A percentile compares a stretch with the other conserved stretches of the same genome.
Evolutionary conservation across 1,284 basidiomycete species (phyloP).

Genomic region (Puccinia triticina): DNA sequence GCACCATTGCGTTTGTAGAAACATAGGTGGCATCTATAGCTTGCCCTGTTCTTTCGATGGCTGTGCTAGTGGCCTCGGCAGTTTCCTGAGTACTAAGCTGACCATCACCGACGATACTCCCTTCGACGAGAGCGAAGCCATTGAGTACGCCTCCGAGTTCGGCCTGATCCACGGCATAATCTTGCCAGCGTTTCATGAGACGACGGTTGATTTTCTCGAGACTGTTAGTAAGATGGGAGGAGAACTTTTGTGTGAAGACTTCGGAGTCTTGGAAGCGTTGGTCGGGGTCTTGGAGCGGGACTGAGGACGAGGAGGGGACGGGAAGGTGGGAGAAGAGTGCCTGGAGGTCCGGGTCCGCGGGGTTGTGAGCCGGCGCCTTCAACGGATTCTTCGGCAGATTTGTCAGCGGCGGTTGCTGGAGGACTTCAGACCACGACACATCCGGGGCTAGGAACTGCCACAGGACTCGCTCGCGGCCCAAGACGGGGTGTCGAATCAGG

Average conservation of each 20-base stretch:
- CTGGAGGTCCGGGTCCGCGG: conserved; percentile 75
- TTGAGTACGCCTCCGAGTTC: conserved; percentile 95
- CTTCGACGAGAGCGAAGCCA: conserved; percentile 87
- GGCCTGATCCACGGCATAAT: conserved; percentile 84
- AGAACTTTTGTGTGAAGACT: conserved; percentile 93
- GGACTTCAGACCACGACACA: conserved; percentile 91
- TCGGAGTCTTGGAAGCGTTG: conserved; percentile 95
- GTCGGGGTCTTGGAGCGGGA: conserved; percentile 81
- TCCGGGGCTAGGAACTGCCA: conserved; percentile 93
- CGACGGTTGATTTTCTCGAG: conserved; percentile 96
- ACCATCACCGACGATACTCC: conserved; percentile 54
- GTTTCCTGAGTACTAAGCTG: conserved; percentile 53
- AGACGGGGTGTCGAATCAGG: conserved; percentile 82
- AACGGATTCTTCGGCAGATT: conserved; percentile 91
- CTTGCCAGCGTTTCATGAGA: conserved; percentile 89
- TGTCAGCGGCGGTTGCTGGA: conserved; percentile 87
- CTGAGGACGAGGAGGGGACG: conserved; percentile 72
- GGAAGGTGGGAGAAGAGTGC: conserved; percentile 81
- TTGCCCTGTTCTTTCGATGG: conserved; percentile 90
- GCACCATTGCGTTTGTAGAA: conserved; percentile 80
- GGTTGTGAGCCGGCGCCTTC: conserved; percentile 91
- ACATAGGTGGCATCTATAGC: conserved; percentile 93
- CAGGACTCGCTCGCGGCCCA: conserved; percentile 91
- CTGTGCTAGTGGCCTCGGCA: conserved; percentile 70
- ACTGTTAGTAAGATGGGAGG: conserved; percentile 81